phyloP scores from a whole-genome alignment of 139 green algal species.

The Axilococcus clingmanii region DNA sequence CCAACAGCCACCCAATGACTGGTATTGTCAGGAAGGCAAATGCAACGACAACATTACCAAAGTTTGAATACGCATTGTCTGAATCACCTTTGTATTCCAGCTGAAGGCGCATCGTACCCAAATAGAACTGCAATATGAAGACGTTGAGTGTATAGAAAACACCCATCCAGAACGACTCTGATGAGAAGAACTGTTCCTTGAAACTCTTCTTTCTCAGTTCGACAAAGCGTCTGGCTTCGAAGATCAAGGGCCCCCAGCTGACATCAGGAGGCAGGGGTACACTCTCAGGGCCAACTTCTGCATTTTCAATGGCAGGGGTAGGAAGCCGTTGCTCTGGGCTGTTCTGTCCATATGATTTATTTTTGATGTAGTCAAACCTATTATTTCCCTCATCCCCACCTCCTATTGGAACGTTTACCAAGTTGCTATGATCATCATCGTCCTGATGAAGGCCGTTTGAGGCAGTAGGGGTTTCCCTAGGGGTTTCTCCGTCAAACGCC shows the following conservation, averaged over 20 bases:
- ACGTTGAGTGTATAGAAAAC: constrained; percentile 56
- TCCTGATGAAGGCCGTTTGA: too few relatives aligned
- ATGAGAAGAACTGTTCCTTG: constrained; percentile 35
- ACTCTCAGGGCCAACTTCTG: constrained; percentile 10
- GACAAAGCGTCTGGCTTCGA: constrained; percentile 51
- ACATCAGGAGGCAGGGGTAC: constrained; percentile 22
- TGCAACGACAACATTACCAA: constrained; percentile 46
- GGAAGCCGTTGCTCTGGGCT: background rate
- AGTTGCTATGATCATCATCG: too few relatives aligned
- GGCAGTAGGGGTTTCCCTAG: too few relatives aligned
- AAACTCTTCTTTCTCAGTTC: constrained; percentile 48
- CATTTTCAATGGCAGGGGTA: background rate
- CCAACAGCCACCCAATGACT: constrained; percentile 44
- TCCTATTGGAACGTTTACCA: too few relatives aligned
- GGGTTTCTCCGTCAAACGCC: background rate
- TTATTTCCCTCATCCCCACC: too few relatives aligned
- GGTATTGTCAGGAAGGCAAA: constrained; percentile 45
- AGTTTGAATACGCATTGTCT: constrained; percentile 24
- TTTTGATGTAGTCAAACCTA: background rate
- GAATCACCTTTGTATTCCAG: constrained; percentile 37
- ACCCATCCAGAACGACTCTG: constrained; percentile 46
- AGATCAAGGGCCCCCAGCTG: constrained; percentile 29
- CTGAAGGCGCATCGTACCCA: constrained; percentile 42
- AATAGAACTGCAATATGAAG: constrained; percentile 44
- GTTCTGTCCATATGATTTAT: too few relatives aligned